phyloP scores from a whole-genome alignment of 768 basidiomycete genomes.

The Trametes punicea region DNA sequence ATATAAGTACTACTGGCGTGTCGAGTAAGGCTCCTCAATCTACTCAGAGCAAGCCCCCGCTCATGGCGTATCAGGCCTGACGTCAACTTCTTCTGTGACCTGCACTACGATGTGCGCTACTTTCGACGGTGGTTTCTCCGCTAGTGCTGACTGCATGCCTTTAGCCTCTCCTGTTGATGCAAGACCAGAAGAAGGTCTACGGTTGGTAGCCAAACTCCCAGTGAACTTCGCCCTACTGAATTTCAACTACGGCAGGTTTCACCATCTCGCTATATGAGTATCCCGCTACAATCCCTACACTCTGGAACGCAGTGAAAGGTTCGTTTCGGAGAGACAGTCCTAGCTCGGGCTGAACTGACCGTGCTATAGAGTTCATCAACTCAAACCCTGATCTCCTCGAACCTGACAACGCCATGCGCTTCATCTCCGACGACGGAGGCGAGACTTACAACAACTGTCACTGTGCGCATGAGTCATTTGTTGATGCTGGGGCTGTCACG shows the following conservation, averaged over 20 bases:
- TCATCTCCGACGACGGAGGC: slow-evolving; percentile 54
- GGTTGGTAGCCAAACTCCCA: slow-evolving; percentile 30
- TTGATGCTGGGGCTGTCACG: too few relatives aligned
- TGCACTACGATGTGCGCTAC: slow-evolving; percentile 41
- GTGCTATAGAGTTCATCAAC: slow-evolving; percentile 43
- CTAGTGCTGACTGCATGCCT: background rate
- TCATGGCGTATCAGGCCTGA: slow-evolving; percentile 37
- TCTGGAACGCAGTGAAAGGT: slow-evolving; percentile 74
- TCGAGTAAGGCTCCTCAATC: slow-evolving; percentile 40
- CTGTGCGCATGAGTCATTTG: slow-evolving; percentile 33
- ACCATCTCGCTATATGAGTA: slow-evolving; percentile 76
- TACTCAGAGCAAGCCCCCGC: too few relatives aligned
- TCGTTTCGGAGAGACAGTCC: slow-evolving; percentile 8
- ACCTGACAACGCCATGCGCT: slow-evolving; percentile 51
- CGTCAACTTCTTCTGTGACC: slow-evolving; percentile 58
- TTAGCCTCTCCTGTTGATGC: slow-evolving; percentile 54
- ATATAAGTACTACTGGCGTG: slow-evolving; percentile 48
- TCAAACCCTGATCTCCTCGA: slow-evolving; percentile 46
- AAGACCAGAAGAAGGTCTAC: slow-evolving; percentile 53
- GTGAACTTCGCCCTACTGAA: background rate
- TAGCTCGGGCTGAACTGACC: background rate
- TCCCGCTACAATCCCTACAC: slow-evolving; percentile 66
- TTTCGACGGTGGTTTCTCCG: background rate
- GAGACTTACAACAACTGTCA: slow-evolving; percentile 58
- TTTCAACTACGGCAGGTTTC: slow-evolving; percentile 43